Conservation (phyloP, 139 green algal species). For the Mesotaenium endlicherianum region DNA sequence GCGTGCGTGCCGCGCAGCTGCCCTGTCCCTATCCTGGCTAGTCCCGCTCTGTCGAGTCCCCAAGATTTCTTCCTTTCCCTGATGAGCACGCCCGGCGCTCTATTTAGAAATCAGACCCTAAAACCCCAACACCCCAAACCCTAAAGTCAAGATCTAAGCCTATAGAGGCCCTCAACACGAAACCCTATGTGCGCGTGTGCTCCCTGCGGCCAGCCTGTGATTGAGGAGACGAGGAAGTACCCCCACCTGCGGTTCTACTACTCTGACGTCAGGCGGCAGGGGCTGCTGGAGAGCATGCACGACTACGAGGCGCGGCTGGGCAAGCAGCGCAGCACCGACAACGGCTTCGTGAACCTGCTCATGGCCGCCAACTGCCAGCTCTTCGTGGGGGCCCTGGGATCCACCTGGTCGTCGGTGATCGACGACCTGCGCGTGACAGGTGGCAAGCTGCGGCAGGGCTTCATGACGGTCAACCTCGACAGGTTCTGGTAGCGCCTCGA, state of each 20-base stretch:
- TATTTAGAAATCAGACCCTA: too few relatives aligned
- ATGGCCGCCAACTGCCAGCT: conserved; percentile 19
- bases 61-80: too few relatives aligned
- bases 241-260: background rate
- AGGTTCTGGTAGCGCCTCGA: conserved; percentile 20
- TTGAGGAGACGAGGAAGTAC: background rate
- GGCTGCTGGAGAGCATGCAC: conserved; percentile 33
- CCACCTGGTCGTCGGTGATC: conserved; percentile 16
- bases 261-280: background rate
- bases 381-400: conserved; percentile 23
- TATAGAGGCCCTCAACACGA: too few relatives aligned
- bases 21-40: too few relatives aligned
- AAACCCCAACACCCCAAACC: too few relatives aligned
- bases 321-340: background rate
- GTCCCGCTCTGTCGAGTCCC: too few relatives aligned
- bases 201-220: background rate
- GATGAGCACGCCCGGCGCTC: too few relatives aligned
- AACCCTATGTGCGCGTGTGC: too few relatives aligned
- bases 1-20: too few relatives aligned
- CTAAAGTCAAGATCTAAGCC: too few relatives aligned
- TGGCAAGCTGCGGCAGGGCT: conserved; percentile 4
- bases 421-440: conserved; percentile 16
- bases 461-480: conserved; percentile 18
- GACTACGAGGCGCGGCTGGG: conserved; percentile 8
- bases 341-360: conserved; percentile 32